Evolutionary conservation across 768 basidiomycete species (phyloP).

Genomic region (Collybia sordida): DNA sequence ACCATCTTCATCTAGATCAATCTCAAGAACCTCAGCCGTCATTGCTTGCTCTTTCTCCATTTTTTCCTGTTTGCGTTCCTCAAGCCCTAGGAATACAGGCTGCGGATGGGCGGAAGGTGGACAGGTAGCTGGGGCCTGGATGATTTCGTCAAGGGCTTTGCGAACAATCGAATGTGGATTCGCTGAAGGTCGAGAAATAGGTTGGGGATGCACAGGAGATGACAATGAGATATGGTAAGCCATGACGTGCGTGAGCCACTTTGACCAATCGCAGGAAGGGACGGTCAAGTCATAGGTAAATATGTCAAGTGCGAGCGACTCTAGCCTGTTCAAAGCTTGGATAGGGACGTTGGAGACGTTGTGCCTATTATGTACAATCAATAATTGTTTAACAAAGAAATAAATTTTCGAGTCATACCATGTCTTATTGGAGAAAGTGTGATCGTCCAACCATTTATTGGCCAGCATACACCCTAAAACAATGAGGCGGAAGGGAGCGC

Average conservation of each 20-base stretch:
- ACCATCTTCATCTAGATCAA: conserved; percentile 82
- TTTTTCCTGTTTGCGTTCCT: conserved; percentile 58
- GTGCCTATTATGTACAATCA: conserved; percentile 49
- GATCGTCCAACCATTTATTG: conserved; percentile 88
- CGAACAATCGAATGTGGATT: conserved; percentile 72
- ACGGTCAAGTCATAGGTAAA: conserved; percentile 73
- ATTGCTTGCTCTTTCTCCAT: conserved; percentile 41
- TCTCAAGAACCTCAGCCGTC: conserved; percentile 57
- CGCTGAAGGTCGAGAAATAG: conserved; percentile 74
- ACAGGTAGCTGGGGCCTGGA: conserved; percentile 44
- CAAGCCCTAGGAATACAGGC: conserved; percentile 73
- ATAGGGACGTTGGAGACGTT: conserved; percentile 78
- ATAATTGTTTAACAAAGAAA: conserved; percentile 6
- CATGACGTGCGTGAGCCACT: conserved; percentile 68
- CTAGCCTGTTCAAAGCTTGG: conserved; percentile 66
- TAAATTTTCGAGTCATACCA: conserved; percentile 48
- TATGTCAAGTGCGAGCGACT: conserved; percentile 68
- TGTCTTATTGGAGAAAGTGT: conserved; percentile 88
- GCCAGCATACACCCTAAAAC: conserved; percentile 83
- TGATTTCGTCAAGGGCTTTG: conserved; percentile 67
- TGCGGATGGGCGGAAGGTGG: conserved; percentile 40
- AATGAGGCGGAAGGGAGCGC: conserved; percentile 70
- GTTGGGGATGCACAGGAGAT: conserved; percentile 62
- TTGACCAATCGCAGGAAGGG: conserved; percentile 60
- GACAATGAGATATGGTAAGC: conserved; percentile 65